Base-by-base conservation (phyloP, 257 asterid genomes). In the Linaria vulgaris region DNA sequence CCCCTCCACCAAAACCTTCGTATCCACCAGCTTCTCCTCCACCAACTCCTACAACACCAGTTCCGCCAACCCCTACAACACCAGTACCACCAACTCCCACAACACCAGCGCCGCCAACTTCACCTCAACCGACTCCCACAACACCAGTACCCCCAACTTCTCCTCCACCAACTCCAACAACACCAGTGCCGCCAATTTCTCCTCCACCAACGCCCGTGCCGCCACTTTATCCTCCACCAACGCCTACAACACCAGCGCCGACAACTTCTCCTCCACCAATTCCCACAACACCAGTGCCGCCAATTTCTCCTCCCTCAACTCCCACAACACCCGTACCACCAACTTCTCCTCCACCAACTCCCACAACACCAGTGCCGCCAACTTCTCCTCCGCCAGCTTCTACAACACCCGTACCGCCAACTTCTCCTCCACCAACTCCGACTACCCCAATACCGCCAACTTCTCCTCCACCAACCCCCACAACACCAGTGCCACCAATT, bases 151-250 rank as follows among this genome's bases (percentile, higher is more conserved):
- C 57, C 4, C 1, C 69, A 17, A 10, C 55, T 4, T 0, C 61
- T 1, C 48, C 68, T 8, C 3, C 73, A 3, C 56, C 67, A 0
- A 34, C 65, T 0, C 51, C 71, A 0, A 50, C 74, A 4, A 23
- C 56, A 6, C 68, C 63, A 1, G 8, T 67, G 16, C 67, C 74
- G 0, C 1, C 58, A 9, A 61, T 45, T 0, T 27, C 67, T 15
- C 72, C 72, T 7, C 76, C 81, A 1, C 30, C 78, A 6, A 1
- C 66, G n/a, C 43, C 82, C n/a, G n/a, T n/a, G 0, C 31, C 43
- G 5, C 14, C 61, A 15, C 13, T 21, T 12, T 24, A 69, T 7
- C 41, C 75, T 0, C 23, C 69, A 0, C 10, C 67, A 2, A 15
- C 62, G 4, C 6, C 34, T 0, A 12, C 80, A 1, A 45, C 63